Conservation (phyloP, 2,329 filamentous ascomycete genomes). For the Pestalotiopsis fici region DNA sequence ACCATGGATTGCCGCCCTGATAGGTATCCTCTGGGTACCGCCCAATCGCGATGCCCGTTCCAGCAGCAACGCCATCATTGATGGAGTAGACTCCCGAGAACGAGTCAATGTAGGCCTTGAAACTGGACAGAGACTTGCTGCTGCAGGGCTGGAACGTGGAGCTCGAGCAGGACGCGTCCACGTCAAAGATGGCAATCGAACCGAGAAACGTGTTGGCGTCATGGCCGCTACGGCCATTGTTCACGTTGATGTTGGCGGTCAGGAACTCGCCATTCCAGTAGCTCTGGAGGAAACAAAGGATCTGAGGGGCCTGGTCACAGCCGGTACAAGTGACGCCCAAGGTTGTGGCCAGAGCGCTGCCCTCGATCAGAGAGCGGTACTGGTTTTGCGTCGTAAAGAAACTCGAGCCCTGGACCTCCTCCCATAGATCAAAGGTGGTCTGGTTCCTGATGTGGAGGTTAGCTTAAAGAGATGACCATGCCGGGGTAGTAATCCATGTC, state of each 20-base stretch:
- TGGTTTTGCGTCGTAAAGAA: slow-evolving; percentile 61
- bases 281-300: slow-evolving; percentile 54
- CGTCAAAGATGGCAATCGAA: slow-evolving; percentile 50
- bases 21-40: slow-evolving; percentile 54
- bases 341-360: slow-evolving; percentile 48
- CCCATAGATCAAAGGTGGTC: slow-evolving; percentile 62
- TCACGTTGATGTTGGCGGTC: slow-evolving; percentile 50
- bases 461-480: not conserved
- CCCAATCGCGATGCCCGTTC: slow-evolving; percentile 44
- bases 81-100: slow-evolving; percentile 53
- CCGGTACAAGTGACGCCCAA: slow-evolving; percentile 49
- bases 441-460: slow-evolving; percentile 35
- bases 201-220: slow-evolving; percentile 58
- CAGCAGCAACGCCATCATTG: slow-evolving; percentile 47
- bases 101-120: slow-evolving; percentile 56
- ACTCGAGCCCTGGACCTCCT: slow-evolving; percentile 57
- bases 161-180: slow-evolving; percentile 49
- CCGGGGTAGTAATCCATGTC: not conserved
- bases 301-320: slow-evolving; percentile 51
- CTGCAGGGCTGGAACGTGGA: slow-evolving; percentile 60
- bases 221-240: slow-evolving; percentile 51
- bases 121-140: slow-evolving; percentile 49
- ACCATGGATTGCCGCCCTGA: slow-evolving; percentile 59
- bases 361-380: slow-evolving; percentile 51
- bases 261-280: slow-evolving; percentile 62